phyloP scores from a whole-genome alignment of 805 yeast species.

The Candida fluviatilis region DNA sequence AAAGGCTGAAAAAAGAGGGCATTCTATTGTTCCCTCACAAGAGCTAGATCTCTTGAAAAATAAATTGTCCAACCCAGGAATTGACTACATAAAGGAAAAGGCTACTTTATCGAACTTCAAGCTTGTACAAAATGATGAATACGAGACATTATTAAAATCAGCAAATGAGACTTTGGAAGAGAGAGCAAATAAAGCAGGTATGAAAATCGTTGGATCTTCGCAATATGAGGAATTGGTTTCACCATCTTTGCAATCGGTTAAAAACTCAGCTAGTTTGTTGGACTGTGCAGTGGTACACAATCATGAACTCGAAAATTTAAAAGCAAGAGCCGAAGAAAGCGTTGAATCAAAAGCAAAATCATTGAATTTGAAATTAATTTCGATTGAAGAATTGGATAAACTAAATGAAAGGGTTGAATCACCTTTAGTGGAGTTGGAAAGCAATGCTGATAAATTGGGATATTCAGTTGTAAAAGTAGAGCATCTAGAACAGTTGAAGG shows the following conservation, averaged over 20 bases:
- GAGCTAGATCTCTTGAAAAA: not conserved
- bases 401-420: slow-evolving; percentile 12
- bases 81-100: slow-evolving; percentile 11
- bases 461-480: slow-evolving; percentile 7
- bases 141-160: slow-evolving; percentile 19
- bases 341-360: slow-evolving; percentile 9
- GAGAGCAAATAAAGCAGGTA: slow-evolving; percentile 9
- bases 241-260: slow-evolving; percentile 7
- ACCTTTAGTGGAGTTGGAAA: slow-evolving; percentile 11
- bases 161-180: slow-evolving; percentile 12
- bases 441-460: slow-evolving; percentile 6
- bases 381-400: slow-evolving; percentile 14
- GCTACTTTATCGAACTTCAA: slow-evolving; percentile 4
- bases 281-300: slow-evolving; percentile 10
- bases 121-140: slow-evolving; percentile 7
- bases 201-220: slow-evolving; percentile 6
- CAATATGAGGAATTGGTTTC: slow-evolving; percentile 6
- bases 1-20: slow-evolving; percentile 17
- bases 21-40: slow-evolving; percentile 4
- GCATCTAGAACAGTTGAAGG: slow-evolving; percentile 11
- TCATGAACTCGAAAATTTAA: slow-evolving; percentile 9
- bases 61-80: slow-evolving; percentile 11
- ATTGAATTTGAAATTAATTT: slow-evolving; percentile 11
- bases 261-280: slow-evolving; percentile 6
- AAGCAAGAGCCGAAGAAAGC: slow-evolving; percentile 6